Evolutionary conservation across 2,329 filamentous ascomycete genomes (phyloP).

Genomic region (Chaetomium sp.): DNA sequence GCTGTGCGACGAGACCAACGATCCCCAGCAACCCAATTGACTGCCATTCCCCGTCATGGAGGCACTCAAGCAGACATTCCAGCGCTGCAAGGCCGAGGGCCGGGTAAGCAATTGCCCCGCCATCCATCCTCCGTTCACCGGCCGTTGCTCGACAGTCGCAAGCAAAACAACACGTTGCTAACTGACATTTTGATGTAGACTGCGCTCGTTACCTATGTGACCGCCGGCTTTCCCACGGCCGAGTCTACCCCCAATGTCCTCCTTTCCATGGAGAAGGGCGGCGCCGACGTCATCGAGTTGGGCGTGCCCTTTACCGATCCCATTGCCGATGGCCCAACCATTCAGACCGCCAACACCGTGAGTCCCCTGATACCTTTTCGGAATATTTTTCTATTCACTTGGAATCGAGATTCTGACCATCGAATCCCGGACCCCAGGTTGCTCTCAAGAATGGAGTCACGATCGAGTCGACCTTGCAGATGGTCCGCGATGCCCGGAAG

Average conservation of each 20-base stretch:
- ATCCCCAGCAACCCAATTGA: constrained; percentile 19
- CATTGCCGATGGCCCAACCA: constrained; percentile 95
- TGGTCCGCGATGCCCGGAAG: constrained; percentile 78
- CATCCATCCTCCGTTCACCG: neutral
- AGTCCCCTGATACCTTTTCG: constrained; percentile 56
- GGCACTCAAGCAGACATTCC: constrained; percentile 60
- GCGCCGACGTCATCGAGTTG: constrained; percentile 95
- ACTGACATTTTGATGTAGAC: constrained; percentile 52
- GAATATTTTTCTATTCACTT: constrained; percentile 57
- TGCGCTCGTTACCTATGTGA: constrained; percentile 94
- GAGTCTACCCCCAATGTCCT: constrained; percentile 81
- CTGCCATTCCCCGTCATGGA: constrained; percentile 51
- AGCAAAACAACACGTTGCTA: constrained; percentile 4
- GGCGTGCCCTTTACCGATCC: constrained; percentile 97
- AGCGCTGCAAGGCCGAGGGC: constrained; percentile 60
- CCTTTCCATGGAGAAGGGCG: constrained; percentile 87
- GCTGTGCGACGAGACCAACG: neutral
- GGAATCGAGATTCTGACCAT: constrained; percentile 68
- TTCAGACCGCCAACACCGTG: constrained; percentile 91
- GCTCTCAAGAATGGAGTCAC: constrained; percentile 89
- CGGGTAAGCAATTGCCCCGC: constrained; percentile 50
- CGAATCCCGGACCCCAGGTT: constrained; percentile 39
- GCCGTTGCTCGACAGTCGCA: neutral
- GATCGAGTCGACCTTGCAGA: constrained; percentile 74
- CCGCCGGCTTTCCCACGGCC: constrained; percentile 85